Percentiles rank a stretch among this genome's conserved stretches.
Evolutionary conservation across 495 filamentous ascomycete genomes (phyloP).

Genomic region (Hypoxylon perforatum): DNA sequence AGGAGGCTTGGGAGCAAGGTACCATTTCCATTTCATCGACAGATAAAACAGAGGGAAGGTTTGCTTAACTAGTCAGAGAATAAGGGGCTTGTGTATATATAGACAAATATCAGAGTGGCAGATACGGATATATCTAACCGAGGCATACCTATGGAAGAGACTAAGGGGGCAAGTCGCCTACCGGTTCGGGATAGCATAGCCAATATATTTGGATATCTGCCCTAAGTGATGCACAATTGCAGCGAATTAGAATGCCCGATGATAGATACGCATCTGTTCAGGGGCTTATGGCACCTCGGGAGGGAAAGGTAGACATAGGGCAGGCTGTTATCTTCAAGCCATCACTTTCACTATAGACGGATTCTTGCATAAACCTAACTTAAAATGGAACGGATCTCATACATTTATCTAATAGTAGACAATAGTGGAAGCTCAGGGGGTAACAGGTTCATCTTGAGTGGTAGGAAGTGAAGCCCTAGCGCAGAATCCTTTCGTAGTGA

Average conservation of each 20-base stretch:
- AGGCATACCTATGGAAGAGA: background rate
- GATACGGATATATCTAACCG: background rate
- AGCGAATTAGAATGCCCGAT: background rate
- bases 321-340: background rate
- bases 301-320: background rate
- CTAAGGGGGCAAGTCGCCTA: background rate
- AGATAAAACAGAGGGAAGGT: background rate
- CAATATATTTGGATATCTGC: background rate
- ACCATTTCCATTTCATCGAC: background rate
- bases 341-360: background rate
- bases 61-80: background rate
- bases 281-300: background rate
- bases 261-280: background rate
- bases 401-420: background rate
- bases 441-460: too few relatives aligned
- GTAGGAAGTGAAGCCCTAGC: background rate
- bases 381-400: background rate
- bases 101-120: background rate
- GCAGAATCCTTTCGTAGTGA: background rate
- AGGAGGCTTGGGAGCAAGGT: constrained; percentile 2
- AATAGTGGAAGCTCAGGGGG: background rate
- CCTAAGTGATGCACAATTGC: background rate
- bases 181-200: background rate
- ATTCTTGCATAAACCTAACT: background rate
- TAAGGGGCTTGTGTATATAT: background rate